A percentile compares a stretch with the other conserved stretches of the same genome.
phyloP scores from a whole-genome alignment of 306 rosid genomes.

The Dryas octopetala region DNA sequence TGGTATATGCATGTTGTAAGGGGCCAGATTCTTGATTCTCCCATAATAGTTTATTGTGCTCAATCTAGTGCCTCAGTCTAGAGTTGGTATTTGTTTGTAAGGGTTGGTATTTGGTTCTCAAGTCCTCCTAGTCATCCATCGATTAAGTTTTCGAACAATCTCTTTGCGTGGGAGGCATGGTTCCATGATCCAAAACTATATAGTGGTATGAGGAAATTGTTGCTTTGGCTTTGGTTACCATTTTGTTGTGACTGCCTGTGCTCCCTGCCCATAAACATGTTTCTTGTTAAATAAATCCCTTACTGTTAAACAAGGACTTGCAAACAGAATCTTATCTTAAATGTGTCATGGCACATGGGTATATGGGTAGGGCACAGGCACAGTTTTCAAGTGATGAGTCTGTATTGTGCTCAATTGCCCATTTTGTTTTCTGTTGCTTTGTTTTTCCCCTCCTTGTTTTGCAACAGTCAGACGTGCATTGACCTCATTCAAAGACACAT shows the following conservation, averaged over 20 bases:
- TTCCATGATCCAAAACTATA: neutral
- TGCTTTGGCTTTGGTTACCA: slow-evolving; percentile 4
- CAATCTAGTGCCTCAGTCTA: slow-evolving; percentile 6
- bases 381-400: slow-evolving; percentile 25
- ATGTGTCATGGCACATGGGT: slow-evolving; percentile 27
- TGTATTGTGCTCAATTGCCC: slow-evolving; percentile 2
- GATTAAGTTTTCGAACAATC: neutral
- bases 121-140: neutral
- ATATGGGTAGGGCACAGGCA: slow-evolving; percentile 43
- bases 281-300: slow-evolving; percentile 13
- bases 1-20: neutral
- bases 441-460: slow-evolving; percentile 14
- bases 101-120: neutral
- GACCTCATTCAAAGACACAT: neutral
- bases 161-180: neutral
- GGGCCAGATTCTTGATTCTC: neutral
- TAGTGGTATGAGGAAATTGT: neutral
- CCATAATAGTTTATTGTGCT: neutral
- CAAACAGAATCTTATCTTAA: slow-evolving; percentile 32
- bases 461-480: neutral
- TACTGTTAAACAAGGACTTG: slow-evolving; percentile 8
- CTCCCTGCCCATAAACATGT: slow-evolving; percentile 23
- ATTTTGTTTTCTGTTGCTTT: slow-evolving; percentile 27
- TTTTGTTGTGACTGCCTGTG: slow-evolving; percentile 26
- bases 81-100: neutral